Evolutionary conservation across 345 rosid genomes (phyloP).

Genomic region (Arabidopsis thaliana): TAIR10.1 NC_003076.8:3279501-3280000

Average conservation of each 20-base stretch:
- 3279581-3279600: background rate
- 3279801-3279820: background rate
- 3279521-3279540: background rate
- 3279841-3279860: background rate
- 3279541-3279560: slow-evolving; percentile 3
- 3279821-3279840: slow-evolving; percentile 1
- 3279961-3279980: background rate
- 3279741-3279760: background rate
- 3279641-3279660: background rate
- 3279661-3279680: background rate
- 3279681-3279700: background rate
- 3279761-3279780: background rate
- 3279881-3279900: too few species aligned
- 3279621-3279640: background rate
- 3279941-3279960: background rate
- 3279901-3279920: too few species aligned
- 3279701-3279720: background rate
- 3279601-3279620: background rate
- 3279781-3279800: background rate
- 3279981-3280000: background rate
- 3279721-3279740: background rate
- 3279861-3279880: too few species aligned
- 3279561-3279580: background rate
- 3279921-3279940: background rate
- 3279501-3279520: background rate